Base-by-base conservation (phyloP, 768 basidiomycete species). In the Boletus pseudo-olivaceus region DNA sequence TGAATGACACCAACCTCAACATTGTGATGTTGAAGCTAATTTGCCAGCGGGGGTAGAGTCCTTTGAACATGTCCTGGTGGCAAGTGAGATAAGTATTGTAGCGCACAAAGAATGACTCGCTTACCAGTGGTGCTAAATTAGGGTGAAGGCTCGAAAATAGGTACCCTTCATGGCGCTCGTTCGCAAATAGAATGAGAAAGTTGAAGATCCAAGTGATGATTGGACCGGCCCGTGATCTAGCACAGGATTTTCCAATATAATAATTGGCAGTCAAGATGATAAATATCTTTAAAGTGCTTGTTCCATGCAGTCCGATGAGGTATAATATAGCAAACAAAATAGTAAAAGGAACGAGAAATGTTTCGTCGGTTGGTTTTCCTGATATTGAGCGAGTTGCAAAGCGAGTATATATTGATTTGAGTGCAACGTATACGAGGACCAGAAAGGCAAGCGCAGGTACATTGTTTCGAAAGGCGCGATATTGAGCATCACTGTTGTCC, bases 1-100 rank as follows among this genome's bases (percentile, higher is more conserved):
- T 88, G 75, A 93, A 99, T 0, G 94, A 95, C 7, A 99, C 78
- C 14, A 98, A 78, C 32, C 96, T 83, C 39, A 98, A 78, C 88
- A 95, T 95, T 3, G 94, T 93, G 61, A 98, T 93, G 69, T 98
- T 98, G 77, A 96, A 98, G 61, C 76, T 82, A 62, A 98, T 78
- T 60, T 98, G 83, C 97, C 97, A 99, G 19, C 93, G 80, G 11
- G 94, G 90, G 56, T 95, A 87, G 17, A 90, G 73, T 7, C 97
- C 97, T 67, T 79, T 74, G 60, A 78, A 79, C 0, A 62, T 55
- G 62, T 91, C 89, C 87, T 92, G 49, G 30, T 29, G 23, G n/a
- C 56, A 51, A 46, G 30, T 60, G 7, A 59, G 46, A 49, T 43
- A 10, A 38, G n/a, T n/a, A n/a, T n/a, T 54, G 39, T 47, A 55